phyloP scores from a whole-genome alignment of 163 green algal species.

The Coccomyxa subellipsoidea region DNA sequence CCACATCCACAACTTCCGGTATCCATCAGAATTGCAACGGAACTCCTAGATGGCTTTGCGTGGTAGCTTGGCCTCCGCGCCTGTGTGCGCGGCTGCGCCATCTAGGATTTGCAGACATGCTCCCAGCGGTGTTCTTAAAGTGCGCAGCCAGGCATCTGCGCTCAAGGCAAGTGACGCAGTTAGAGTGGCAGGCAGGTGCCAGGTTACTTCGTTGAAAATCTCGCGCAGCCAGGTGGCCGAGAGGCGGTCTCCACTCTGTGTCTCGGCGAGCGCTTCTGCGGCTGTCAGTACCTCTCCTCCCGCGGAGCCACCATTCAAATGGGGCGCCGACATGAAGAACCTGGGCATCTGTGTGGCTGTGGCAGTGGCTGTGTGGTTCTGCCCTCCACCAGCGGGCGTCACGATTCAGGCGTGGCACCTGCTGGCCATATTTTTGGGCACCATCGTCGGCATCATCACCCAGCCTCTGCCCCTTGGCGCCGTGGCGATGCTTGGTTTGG shows the following conservation, averaged over 20 bases:
- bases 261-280: background rate
- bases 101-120: background rate
- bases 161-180: background rate
- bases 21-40: background rate
- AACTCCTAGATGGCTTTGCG: background rate
- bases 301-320: slow-evolving; percentile 33
- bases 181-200: background rate
- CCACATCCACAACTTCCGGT: background rate
- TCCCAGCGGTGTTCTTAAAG: background rate
- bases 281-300: background rate
- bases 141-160: background rate
- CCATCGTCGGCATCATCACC: slow-evolving; percentile 98
- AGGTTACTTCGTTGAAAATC: background rate
- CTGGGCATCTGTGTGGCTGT: slow-evolving; percentile 85
- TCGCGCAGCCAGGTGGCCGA: background rate
- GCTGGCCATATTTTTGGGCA: slow-evolving; percentile 93
- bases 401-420: slow-evolving; percentile 84
- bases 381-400: slow-evolving; percentile 83
- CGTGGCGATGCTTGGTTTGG: slow-evolving; percentile 95
- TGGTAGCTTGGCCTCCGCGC: background rate
- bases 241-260: background rate
- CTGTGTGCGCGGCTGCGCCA: background rate
- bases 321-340: slow-evolving; percentile 95
- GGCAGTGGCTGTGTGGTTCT: slow-evolving; percentile 72
- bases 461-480: slow-evolving; percentile 94